Conservation (phyloP, 331 rosid species). For the Rhamnella rubrinervis region DNA sequence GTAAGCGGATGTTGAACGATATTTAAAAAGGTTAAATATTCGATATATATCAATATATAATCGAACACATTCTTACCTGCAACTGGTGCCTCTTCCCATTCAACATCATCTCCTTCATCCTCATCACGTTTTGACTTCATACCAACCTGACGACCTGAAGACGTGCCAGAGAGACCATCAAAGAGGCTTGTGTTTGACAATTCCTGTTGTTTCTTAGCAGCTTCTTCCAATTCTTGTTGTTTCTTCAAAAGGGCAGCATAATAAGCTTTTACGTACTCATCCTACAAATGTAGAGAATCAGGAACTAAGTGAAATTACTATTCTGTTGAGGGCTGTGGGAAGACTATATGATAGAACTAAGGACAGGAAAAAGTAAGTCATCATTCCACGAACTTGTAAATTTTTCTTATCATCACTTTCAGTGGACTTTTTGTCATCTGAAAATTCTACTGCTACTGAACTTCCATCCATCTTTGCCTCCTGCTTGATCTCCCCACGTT, state of each 20-base stretch:
- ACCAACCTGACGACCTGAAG: slow-evolving; percentile 69
- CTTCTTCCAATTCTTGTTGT: slow-evolving; percentile 70
- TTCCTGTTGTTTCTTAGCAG: slow-evolving; percentile 43
- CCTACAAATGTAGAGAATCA: slow-evolving; percentile 45
- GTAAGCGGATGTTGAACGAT: too few species aligned
- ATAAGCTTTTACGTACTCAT: slow-evolving; percentile 88
- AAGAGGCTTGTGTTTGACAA: slow-evolving; percentile 23
- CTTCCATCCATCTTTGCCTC: slow-evolving; percentile 67
- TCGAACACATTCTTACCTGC: slow-evolving; percentile 46
- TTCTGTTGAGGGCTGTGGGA: slow-evolving; percentile 10
- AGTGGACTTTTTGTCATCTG: slow-evolving; percentile 77
- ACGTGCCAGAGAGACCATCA: slow-evolving; percentile 40
- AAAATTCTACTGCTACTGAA: slow-evolving; percentile 46
- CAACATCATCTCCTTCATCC: slow-evolving; percentile 56
- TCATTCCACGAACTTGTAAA: slow-evolving; percentile 55
- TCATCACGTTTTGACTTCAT: slow-evolving; percentile 66
- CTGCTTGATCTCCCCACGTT: slow-evolving; percentile 82
- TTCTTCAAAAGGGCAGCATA: slow-evolving; percentile 77
- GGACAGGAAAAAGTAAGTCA: slow-evolving; percentile 23
- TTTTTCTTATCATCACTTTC: slow-evolving; percentile 52
- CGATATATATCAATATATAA: slow-evolving; percentile 16
- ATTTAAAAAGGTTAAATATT: not conserved
- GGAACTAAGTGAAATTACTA: slow-evolving; percentile 12
- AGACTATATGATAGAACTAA: not conserved
- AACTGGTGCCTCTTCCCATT: slow-evolving; percentile 83